Conservation (phyloP, 345 rosid genomes). For the Bruguiera gymnorhiza region DNA sequence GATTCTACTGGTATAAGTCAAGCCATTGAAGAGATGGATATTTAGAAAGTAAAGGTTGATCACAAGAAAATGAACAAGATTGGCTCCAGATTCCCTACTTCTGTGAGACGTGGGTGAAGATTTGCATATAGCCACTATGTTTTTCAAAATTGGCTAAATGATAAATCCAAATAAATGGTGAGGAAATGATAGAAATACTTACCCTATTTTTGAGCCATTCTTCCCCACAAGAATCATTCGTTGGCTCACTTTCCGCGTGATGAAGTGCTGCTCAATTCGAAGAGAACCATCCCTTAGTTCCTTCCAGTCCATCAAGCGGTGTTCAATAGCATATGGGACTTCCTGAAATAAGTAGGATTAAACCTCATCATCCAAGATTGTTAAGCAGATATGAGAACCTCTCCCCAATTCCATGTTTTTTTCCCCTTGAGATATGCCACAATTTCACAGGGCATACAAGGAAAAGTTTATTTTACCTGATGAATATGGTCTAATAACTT, state of each 20-base stretch:
- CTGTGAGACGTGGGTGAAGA: neutral
- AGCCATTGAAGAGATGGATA: neutral
- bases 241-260: conserved; percentile 72
- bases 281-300: conserved; percentile 79
- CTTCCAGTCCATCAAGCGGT: conserved; percentile 84
- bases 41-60: neutral
- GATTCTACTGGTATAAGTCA: neutral
- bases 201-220: conserved; percentile 84
- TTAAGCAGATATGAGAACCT: neutral
- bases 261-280: conserved; percentile 82
- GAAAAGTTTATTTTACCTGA: conserved; percentile 50
- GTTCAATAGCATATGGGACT: conserved; percentile 74
- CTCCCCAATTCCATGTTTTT: neutral
- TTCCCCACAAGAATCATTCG: conserved; percentile 93
- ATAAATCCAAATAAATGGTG: conserved; percentile 2
- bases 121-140: neutral
- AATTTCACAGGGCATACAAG: neutral
- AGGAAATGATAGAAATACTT: conserved; percentile 15
- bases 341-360: conserved; percentile 43
- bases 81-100: neutral
- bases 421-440: neutral
- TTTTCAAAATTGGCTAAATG: neutral
- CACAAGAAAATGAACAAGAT: neutral
- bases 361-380: neutral
- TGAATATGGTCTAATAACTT: conserved; percentile 82